phyloP scores from a whole-genome alignment of 2,329 filamentous ascomycete species.

The Aspergillus unguis region DNA sequence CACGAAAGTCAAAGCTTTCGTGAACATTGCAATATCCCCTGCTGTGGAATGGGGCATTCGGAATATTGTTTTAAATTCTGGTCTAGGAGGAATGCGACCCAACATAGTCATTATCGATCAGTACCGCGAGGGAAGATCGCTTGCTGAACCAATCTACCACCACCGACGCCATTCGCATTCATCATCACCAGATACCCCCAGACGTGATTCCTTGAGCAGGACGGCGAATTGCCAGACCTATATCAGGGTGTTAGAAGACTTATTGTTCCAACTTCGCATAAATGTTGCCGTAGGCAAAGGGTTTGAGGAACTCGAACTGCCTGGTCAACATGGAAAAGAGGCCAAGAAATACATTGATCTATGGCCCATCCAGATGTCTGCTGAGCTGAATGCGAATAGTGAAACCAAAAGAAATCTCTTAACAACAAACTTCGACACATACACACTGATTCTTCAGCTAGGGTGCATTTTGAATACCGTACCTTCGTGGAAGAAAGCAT shows the following conservation, averaged over 20 bases:
- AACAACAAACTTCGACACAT: slow-evolving; percentile 89
- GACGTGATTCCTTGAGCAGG: slow-evolving; percentile 64
- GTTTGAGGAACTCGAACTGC: slow-evolving; percentile 72
- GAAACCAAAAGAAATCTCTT: slow-evolving; percentile 63
- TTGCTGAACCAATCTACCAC: slow-evolving; percentile 54
- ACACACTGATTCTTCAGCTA: slow-evolving; percentile 79
- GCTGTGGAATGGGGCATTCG: slow-evolving; percentile 79
- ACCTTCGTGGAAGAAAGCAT: slow-evolving; percentile 72
- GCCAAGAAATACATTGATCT: slow-evolving; percentile 78
- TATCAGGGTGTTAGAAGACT: slow-evolving; percentile 76
- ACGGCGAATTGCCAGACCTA: slow-evolving; percentile 71
- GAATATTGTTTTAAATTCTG: slow-evolving; percentile 77
- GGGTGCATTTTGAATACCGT: slow-evolving; percentile 82
- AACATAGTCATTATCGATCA: slow-evolving; percentile 83
- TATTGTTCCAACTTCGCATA: slow-evolving; percentile 71
- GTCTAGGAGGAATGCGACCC: slow-evolving; percentile 81
- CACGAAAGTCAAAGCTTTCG: slow-evolving; percentile 82
- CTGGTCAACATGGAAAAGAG: slow-evolving; percentile 55
- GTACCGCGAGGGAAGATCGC: slow-evolving; percentile 59
- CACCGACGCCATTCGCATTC: slow-evolving; percentile 19
- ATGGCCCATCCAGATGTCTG: slow-evolving; percentile 93
- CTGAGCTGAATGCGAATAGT: slow-evolving; percentile 67
- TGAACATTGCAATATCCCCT: slow-evolving; percentile 80
- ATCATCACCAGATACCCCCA: slow-evolving; percentile 46
- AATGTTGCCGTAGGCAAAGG: slow-evolving; percentile 83